A percentile compares a stretch with the other conserved stretches of the same genome.
phyloP scores from a whole-genome alignment of 2,329 filamentous ascomycete species.

The Cladosporium sphaerospermum region DNA sequence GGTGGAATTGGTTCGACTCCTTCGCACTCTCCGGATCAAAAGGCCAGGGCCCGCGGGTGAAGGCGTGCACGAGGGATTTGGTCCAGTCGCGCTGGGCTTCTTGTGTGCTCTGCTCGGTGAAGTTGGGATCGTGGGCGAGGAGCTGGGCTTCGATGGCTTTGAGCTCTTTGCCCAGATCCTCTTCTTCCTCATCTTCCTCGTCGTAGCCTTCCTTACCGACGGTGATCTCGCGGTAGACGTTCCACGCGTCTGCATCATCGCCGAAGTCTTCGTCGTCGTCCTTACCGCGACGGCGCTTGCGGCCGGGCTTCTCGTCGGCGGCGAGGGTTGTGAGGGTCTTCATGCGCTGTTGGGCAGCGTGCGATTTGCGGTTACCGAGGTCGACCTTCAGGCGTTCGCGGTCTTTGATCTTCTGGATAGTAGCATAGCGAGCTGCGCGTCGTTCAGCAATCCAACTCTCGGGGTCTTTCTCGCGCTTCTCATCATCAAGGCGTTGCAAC shows the following conservation, averaged over 20 bases:
- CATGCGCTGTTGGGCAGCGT: constrained; percentile 96
- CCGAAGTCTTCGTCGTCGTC: constrained; percentile 98
- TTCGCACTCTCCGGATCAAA: constrained; percentile 75
- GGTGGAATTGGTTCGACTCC: constrained; percentile 80
- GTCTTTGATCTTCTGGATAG: constrained; percentile 83
- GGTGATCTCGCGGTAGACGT: constrained; percentile 87
- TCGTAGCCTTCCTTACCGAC: constrained; percentile 86
- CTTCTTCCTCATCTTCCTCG: constrained; percentile 89
- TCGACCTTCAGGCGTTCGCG: constrained; percentile 89
- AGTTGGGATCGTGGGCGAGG: constrained; percentile 76
- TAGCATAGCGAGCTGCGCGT: constrained; percentile 61
- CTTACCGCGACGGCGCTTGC: constrained; percentile 77
- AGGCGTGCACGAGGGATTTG: constrained; percentile 83
- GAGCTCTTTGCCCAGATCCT: constrained; percentile 69
- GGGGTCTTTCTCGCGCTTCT: constrained; percentile 75
- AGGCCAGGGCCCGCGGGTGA: constrained; percentile 78
- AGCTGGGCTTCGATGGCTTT: constrained; percentile 77
- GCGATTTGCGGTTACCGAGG: constrained; percentile 90
- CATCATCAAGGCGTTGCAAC: constrained; percentile 74
- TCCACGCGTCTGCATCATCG: constrained; percentile 89
- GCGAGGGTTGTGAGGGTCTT: constrained; percentile 95
- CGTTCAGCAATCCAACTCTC: constrained; percentile 83
- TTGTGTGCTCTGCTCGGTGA: constrained; percentile 85
- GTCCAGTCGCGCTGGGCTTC: constrained; percentile 95
- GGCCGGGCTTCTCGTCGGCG: constrained; percentile 67